Percentiles rank a stretch among this genome's conserved stretches.
Evolutionary conservation across 805 yeast genomes (phyloP).

Genomic region (Saturnispora diversa): DNA sequence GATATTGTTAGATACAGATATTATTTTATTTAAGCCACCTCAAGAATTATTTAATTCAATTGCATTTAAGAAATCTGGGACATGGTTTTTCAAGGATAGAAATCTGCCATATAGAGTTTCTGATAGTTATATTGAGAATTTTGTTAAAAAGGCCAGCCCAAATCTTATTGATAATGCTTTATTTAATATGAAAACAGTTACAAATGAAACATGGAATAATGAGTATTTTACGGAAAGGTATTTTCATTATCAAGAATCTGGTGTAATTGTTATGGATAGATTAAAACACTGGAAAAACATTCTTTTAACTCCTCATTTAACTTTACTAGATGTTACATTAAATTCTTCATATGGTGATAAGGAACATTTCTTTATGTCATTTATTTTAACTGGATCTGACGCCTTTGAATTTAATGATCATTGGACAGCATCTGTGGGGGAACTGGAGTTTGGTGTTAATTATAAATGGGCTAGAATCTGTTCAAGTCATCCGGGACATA

Average conservation of each 20-base stretch:
- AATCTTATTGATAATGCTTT: conserved; percentile 30
- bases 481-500: conserved; percentile 54
- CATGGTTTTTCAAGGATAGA: conserved; percentile 43
- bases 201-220: conserved; percentile 27
- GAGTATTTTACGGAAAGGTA: conserved; percentile 33
- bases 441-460: neutral
- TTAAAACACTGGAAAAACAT: conserved; percentile 40
- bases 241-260: conserved; percentile 41
- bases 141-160: conserved; percentile 42
- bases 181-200: conserved; percentile 31
- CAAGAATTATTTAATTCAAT: conserved; percentile 30
- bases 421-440: conserved; percentile 40
- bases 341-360: conserved; percentile 68
- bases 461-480: conserved; percentile 37
- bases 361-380: conserved; percentile 66
- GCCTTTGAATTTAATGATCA: conserved; percentile 40
- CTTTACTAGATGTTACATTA: conserved; percentile 33
- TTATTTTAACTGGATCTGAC: conserved; percentile 48
- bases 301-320: conserved; percentile 34
- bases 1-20: conserved; percentile 44
- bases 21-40: conserved; percentile 32
- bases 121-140: conserved; percentile 29
- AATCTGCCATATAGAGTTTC: conserved; percentile 23
- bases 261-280: conserved; percentile 39
- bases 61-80: conserved; percentile 31